Evolutionary conservation across 306 rosid species (phyloP), one percentile per base, ranked within the genome.

Genomic region (Pueraria montana): DNA sequence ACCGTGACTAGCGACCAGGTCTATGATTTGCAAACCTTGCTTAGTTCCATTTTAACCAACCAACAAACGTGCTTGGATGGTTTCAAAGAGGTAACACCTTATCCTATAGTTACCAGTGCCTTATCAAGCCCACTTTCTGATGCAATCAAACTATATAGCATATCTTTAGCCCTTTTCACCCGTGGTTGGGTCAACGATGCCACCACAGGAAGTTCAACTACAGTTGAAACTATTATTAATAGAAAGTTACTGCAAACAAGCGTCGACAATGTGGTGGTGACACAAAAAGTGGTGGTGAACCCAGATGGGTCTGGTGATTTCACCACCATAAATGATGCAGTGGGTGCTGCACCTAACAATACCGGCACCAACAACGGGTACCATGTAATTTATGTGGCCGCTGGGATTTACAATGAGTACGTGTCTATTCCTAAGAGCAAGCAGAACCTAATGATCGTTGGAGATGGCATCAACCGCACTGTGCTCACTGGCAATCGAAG

Each of bases 391-490:
- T 71, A 82, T 80, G 77, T 88, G 16, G 88, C 76, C 0, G 76
- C 87, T 23, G 87, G 88, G 45, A 11, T 82, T 71, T 85, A 88
- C 26, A 21, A 49, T 18, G 91, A 88, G 74, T 83, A 79, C 23
- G 86, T 85, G 36, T 69, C 85, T 16, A 8, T 88, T 55, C 30
- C 49, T 59, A 85, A 77, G 80, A 79, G 49, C 61, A 88, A 82
- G 80, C 76, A 75, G 48, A 79, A 85, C 50, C 71, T 88, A 1
- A 88, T 88, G 87, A 42, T 87, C 8, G 45, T 84, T 13, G 90
- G 90, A 14, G 88, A 87, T 40, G 90, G 88, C 8, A 84, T 82
- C 20, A 76, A 82, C 14, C 53, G 68, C 26, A 87, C 90, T 20
- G 82, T 87, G 11, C 64, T 87, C 80, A 85, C 87, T 2, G 85